Evolutionary conservation across 78 protist genomes (phyloP).

Genomic region (Tieghemostelium lacteum): DNA sequence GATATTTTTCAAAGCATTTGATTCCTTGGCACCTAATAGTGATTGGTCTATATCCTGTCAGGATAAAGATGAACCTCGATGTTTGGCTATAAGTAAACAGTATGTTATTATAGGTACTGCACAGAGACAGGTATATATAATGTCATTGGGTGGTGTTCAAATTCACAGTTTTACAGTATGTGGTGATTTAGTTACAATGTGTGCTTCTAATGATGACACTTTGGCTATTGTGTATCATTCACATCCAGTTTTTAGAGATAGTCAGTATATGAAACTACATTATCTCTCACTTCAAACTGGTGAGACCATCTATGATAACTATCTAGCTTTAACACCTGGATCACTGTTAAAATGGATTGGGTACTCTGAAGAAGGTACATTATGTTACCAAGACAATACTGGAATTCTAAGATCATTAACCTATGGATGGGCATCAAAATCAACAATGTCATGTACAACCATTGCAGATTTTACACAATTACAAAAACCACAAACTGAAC

Average conservation of each 20-base stretch:
- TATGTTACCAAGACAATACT: constrained; percentile 15
- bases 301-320: constrained; percentile 6
- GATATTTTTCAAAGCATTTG: constrained; percentile 49
- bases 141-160: constrained; percentile 50
- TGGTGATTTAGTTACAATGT: constrained; percentile 61
- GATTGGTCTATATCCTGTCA: not conserved
- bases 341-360: constrained; percentile 48
- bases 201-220: not conserved
- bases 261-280: not conserved
- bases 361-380: not conserved
- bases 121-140: constrained; percentile 10
- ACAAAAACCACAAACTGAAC: not conserved
- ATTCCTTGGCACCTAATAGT: not conserved
- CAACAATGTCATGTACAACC: constrained; percentile 29
- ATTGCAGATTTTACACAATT: constrained; percentile 1
- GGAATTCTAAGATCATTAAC: constrained; percentile 26
- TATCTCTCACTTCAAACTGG: constrained; percentile 11
- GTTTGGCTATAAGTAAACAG: constrained; percentile 23
- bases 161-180: not conserved
- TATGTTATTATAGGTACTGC: not conserved
- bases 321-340: constrained; percentile 7
- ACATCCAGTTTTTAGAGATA: not conserved
- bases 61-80: not conserved
- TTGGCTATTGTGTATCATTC: constrained; percentile 37
- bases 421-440: not conserved